Evolutionary conservation across 2,329 filamentous ascomycete species (phyloP), one percentile per base, ranked within the genome.

Genomic region (Xylariomycetidae sp.): DNA sequence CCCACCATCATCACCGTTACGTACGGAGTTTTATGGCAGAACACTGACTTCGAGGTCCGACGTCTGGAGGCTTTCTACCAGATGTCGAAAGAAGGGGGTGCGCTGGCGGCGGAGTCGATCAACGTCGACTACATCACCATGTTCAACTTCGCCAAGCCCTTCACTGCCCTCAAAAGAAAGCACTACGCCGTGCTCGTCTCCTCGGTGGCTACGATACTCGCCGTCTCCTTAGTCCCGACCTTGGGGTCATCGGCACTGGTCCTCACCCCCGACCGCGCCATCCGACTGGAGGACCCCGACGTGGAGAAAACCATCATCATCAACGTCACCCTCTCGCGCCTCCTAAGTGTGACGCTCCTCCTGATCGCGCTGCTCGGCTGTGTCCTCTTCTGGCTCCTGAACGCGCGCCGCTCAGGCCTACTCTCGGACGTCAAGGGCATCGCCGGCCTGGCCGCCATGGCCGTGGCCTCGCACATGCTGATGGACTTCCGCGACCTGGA

Each of bases 401-500:
- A 74, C 35, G 66, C 66, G 12, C 67, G 82, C 15, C 76, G 73
- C 24, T 82, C 79, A 4, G 82, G 82, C 1, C 63, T 87, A 12
- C 57, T 77, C 3, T 74, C 74, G 5, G 79, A 86, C 50, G 81
- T 84, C 6, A 78, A 76, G 44, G 82, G 82, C 5, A 84, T 87
- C 32, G 80, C 82, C 2, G 82, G 82, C 2, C 67, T 86, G 23
- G 82, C 82, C 5, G 76, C 81, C 35, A 85, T 87, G 81, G 82
- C 82, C 8, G 82, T 83, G 3, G 74, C 76, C 40, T 78, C 73
- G 42, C 82, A 86, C 44, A 83, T 86, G 52, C 61, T 86, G 42
- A 78, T 77, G 58, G 82, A 87, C 50, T 86, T 87, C 50, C 77
- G 76, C 42, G 79, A 79, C 36, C 74, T 84, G 59, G 82, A 87